Percentiles rank a stretch among this genome's conserved stretches.
Conservation (phyloP, 2,329 filamentous ascomycete species). For the Stachybotrys chlorohalonatus region DNA sequence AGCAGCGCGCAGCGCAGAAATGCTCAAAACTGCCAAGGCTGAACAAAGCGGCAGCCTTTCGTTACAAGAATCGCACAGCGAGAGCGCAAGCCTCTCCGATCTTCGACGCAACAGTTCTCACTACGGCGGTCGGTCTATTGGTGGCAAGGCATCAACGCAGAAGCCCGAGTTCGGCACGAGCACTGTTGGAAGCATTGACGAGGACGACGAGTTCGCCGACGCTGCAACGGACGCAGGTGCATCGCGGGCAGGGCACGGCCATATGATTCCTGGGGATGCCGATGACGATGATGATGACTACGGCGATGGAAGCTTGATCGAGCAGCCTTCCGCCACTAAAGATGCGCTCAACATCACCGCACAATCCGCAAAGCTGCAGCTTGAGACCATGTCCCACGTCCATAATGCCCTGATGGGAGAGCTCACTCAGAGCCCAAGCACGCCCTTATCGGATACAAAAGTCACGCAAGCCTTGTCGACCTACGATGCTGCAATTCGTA, state of each 20-base stretch:
- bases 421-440: conserved; percentile 53
- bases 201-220: conserved; percentile 45
- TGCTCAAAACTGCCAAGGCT: conserved; percentile 68
- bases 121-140: conserved; percentile 20
- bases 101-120: conserved; percentile 34
- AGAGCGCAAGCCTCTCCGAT: conserved; percentile 43
- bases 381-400: conserved; percentile 82
- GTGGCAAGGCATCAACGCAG: conserved; percentile 17
- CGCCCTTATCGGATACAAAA: conserved; percentile 66
- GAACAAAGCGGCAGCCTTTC: conserved; percentile 53
- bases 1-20: conserved; percentile 64
- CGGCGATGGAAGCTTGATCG: conserved; percentile 67
- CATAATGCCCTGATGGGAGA: conserved; percentile 72
- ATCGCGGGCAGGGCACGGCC: conserved; percentile 22
- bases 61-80: conserved; percentile 37
- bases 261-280: conserved; percentile 39
- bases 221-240: conserved; percentile 33
- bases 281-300: conserved; percentile 72
- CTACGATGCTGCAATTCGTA: conserved; percentile 84
- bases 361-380: conserved; percentile 84
- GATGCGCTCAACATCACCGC: conserved; percentile 97
- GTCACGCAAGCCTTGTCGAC: conserved; percentile 71
- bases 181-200: conserved; percentile 39
- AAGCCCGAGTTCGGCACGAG: conserved; percentile 31
- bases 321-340: conserved; percentile 66